Conservation (phyloP, 148 eudicot species). For the Spergularia marina region DNA sequence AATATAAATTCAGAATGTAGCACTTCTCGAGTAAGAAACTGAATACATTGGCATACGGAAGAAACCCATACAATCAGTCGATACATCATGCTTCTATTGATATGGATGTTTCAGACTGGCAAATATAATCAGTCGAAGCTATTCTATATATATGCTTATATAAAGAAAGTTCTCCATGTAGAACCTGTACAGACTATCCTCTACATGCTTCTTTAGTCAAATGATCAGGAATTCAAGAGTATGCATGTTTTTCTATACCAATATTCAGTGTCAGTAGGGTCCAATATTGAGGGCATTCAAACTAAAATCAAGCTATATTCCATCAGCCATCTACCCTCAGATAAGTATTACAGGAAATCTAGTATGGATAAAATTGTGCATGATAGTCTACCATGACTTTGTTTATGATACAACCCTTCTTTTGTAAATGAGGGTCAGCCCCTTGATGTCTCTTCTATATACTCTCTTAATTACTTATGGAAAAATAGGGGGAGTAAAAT, state of each 20-base stretch:
- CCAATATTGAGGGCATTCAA: not conserved
- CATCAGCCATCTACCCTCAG: not conserved
- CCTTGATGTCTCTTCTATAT: too few relatives aligned
- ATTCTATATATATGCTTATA: not conserved
- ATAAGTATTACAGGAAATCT: not conserved
- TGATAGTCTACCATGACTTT: too few relatives aligned
- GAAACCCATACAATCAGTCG: constrained; percentile 2
- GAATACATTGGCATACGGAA: not conserved
- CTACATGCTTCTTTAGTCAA: not conserved
- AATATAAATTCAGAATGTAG: not conserved
- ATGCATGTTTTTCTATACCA: constrained; percentile 5
- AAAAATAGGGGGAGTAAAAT: not conserved
- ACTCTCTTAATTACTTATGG: not conserved
- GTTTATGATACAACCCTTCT: too few relatives aligned
- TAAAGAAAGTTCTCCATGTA: not conserved
- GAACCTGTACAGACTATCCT: not conserved
- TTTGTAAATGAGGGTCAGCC: too few relatives aligned
- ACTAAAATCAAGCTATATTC: not conserved
- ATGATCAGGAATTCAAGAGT: not conserved
- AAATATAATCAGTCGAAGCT: not conserved
- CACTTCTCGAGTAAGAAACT: not conserved
- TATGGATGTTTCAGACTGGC: not conserved
- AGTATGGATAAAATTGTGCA: too few relatives aligned
- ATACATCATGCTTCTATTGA: not conserved
- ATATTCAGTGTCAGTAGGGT: not conserved